These are phyloP conservation scores for Scheffersomyces segobiensis DNA, from an alignment of 1,139 yeast species.

Conservation along the genomic window DNA sequence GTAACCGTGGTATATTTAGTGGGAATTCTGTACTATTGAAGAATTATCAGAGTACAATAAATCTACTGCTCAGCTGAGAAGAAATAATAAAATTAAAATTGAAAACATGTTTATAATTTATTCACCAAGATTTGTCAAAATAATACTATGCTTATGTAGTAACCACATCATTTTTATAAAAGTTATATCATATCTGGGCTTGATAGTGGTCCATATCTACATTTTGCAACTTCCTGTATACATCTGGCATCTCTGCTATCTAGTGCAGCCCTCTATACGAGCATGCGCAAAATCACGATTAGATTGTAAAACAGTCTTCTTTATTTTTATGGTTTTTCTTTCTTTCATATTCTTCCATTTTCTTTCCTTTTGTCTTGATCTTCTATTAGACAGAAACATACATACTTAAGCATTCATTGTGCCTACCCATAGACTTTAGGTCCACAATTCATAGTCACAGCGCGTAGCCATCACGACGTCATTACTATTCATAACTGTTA, in stretches of 20 bases:
- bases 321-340: background rate
- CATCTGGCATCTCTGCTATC: background rate
- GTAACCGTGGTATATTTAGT: background rate
- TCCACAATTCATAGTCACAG: background rate
- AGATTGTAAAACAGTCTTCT: background rate
- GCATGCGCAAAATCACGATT: background rate
- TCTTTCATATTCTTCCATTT: background rate
- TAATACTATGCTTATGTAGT: background rate
- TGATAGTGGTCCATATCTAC: too few relatives aligned
- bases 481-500: background rate
- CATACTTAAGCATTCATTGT: background rate
- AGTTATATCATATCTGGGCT: background rate
- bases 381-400: background rate
- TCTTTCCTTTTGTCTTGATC: background rate
- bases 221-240: background rate
- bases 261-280: background rate
- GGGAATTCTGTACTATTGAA: background rate
- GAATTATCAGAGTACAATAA: background rate
- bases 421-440: background rate
- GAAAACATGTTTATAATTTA: too few relatives aligned
- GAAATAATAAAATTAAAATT: background rate
- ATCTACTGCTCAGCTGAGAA: background rate
- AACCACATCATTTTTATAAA: too few relatives aligned
- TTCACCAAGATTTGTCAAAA: background rate
- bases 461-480: background rate